These are phyloP conservation scores for Epichloe typhina DNA, from an alignment of 2,329 filamentous ascomycete species.

Conservation along the genomic window DNA sequence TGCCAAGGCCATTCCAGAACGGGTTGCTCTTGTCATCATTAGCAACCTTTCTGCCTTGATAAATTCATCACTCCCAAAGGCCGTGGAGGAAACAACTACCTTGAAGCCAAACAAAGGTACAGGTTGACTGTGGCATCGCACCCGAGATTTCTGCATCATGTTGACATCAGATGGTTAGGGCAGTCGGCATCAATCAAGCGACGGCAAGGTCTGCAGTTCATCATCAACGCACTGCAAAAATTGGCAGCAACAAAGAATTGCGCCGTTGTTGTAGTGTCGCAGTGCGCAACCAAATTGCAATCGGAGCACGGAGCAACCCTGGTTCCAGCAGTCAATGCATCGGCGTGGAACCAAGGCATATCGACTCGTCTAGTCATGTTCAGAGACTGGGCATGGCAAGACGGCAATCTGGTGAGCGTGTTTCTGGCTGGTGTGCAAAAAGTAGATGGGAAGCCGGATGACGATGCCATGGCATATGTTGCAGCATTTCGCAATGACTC, in stretches of 20 bases:
- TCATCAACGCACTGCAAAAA: conserved; percentile 60
- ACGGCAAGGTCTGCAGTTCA: conserved; percentile 40
- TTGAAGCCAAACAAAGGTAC: conserved; percentile 28
- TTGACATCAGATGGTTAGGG: conserved; percentile 15
- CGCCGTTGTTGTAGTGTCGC: conserved; percentile 63
- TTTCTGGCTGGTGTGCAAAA: conserved; percentile 55
- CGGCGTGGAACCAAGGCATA: conserved; percentile 69
- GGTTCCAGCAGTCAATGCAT: conserved; percentile 59
- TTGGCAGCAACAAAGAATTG: conserved; percentile 61
- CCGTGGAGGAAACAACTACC: conserved; percentile 24
- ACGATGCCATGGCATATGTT: conserved; percentile 27
- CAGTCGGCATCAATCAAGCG: conserved; percentile 28
- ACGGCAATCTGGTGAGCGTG: conserved; percentile 32
- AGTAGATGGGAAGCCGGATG: conserved; percentile 37
- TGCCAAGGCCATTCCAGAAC: conserved; percentile 43
- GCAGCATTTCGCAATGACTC: conserved; percentile 36
- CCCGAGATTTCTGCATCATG: not conserved
- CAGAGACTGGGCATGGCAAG: conserved; percentile 54
- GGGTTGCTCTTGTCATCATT: conserved; percentile 58
- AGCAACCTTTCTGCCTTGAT: conserved; percentile 68
- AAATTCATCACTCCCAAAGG: conserved; percentile 61
- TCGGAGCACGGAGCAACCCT: conserved; percentile 53
- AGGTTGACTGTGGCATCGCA: not conserved
- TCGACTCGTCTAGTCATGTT: conserved; percentile 65
- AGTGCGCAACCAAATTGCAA: conserved; percentile 72